These are phyloP conservation scores for Chimonanthus salicifolius DNA, from an alignment of 164 flowering plant species.

Conservation along the genomic window DNA sequence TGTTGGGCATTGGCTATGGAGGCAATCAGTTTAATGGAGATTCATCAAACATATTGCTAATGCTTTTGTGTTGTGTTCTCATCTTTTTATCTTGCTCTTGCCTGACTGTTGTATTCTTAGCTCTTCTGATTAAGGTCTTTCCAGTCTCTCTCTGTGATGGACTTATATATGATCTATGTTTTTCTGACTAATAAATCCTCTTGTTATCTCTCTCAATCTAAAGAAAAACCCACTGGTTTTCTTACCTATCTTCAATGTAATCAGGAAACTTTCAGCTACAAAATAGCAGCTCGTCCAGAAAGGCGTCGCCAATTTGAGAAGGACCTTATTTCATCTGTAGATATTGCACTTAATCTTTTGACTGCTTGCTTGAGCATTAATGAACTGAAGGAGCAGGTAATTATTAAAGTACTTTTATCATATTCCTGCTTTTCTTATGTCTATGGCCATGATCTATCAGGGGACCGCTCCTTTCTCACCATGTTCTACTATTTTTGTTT, in stretches of 20 bases:
- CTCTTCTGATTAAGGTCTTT: too few species aligned
- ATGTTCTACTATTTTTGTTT: background rate
- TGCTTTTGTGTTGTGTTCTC: too few species aligned
- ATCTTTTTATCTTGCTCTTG: too few species aligned
- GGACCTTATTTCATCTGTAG: slow-evolving; percentile 73
- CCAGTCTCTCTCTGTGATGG: too few species aligned
- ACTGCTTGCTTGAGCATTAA: slow-evolving; percentile 64
- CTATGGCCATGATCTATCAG: background rate
- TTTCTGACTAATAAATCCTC: too few species aligned
- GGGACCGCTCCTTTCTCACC: background rate
- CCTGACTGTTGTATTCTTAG: too few species aligned
- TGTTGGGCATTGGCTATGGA: too few species aligned
- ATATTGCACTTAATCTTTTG: slow-evolving; percentile 66
- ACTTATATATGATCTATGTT: too few species aligned
- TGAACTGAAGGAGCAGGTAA: slow-evolving; percentile 90
- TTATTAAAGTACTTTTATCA: background rate
- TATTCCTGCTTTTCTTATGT: background rate
- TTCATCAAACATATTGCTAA: too few species aligned
- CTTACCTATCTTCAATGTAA: slow-evolving; percentile 1
- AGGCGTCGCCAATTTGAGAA: slow-evolving; percentile 94
- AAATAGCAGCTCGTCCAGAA: slow-evolving; percentile 92
- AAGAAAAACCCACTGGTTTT: background rate
- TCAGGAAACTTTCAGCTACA: slow-evolving; percentile 88
- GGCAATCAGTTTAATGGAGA: too few species aligned
- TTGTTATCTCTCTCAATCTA: too few species aligned